Percentiles rank a stretch among this genome's conserved stretches.
Evolutionary conservation across 1,139 yeast genomes (phyloP).

Genomic region (Lodderomyces parapsilosis): DNA sequence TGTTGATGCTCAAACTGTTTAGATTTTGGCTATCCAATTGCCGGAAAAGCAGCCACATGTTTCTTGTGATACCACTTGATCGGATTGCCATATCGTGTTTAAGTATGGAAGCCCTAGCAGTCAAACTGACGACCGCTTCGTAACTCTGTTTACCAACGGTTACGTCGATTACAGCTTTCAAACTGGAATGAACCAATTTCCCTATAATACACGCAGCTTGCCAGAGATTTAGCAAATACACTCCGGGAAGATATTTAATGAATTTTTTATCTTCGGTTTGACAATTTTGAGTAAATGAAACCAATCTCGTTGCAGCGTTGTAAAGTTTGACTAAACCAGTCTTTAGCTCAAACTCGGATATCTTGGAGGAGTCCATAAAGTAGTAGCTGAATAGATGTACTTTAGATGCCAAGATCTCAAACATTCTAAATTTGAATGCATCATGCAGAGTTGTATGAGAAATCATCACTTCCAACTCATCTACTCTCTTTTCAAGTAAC

Average conservation of each 20-base stretch:
- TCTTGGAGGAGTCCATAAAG: slow-evolving; percentile 63
- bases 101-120: slow-evolving; percentile 77
- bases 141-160: slow-evolving; percentile 73
- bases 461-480: slow-evolving; percentile 64
- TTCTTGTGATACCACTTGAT: slow-evolving; percentile 90
- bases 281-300: slow-evolving; percentile 65
- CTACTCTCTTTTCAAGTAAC: slow-evolving; percentile 67
- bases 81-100: slow-evolving; percentile 92
- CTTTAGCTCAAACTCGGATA: slow-evolving; percentile 61
- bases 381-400: slow-evolving; percentile 79
- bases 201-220: slow-evolving; percentile 87
- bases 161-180: slow-evolving; percentile 64
- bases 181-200: slow-evolving; percentile 72
- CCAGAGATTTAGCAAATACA: slow-evolving; percentile 80
- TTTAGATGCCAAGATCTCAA: slow-evolving; percentile 69
- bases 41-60: slow-evolving; percentile 86
- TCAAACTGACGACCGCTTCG: slow-evolving; percentile 64
- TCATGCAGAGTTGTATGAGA: slow-evolving; percentile 19
- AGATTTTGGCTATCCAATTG: slow-evolving; percentile 47
- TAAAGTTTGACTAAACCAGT: slow-evolving; percentile 76
- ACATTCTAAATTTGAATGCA: slow-evolving; percentile 54
- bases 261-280: slow-evolving; percentile 60
- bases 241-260: slow-evolving; percentile 79
- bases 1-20: slow-evolving; percentile 47
- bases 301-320: slow-evolving; percentile 71